Percentiles rank a stretch among this genome's conserved stretches.
phyloP scores from a whole-genome alignment of 495 filamentous ascomycete species.

The Wilcoxina mikolae region DNA sequence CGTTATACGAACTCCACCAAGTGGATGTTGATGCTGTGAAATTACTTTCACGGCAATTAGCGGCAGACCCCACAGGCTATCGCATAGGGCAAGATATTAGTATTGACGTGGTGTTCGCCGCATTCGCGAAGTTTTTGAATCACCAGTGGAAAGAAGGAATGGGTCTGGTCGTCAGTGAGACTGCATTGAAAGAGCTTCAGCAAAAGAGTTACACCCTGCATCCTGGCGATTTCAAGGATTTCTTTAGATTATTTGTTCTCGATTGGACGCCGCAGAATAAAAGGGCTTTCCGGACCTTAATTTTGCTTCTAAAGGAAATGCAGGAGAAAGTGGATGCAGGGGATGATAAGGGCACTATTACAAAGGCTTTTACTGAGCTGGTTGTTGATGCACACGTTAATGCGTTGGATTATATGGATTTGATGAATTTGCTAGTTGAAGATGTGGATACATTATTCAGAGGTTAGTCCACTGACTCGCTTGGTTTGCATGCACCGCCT shows the following conservation, averaged over 20 bases:
- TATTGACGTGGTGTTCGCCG: conserved; percentile 76
- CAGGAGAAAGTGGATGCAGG: conserved; percentile 91
- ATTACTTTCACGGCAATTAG: conserved; percentile 33
- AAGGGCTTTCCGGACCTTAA: conserved; percentile 66
- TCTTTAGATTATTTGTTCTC: conserved; percentile 56
- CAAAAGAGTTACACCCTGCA: conserved; percentile 57
- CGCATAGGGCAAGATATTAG: conserved; percentile 13
- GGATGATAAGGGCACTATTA: conserved; percentile 78
- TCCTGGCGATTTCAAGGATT: conserved; percentile 70
- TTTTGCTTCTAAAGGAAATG: conserved; percentile 75
- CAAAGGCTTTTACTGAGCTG: conserved; percentile 78
- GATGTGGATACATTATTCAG: conserved; percentile 82
- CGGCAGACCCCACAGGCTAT: conserved; percentile 10
- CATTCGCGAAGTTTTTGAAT: conserved; percentile 86
- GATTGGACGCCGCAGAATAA: conserved; percentile 87
- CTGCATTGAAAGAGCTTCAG: conserved; percentile 54
- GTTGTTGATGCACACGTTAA: conserved; percentile 55
- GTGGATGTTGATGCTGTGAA: conserved; percentile 44
- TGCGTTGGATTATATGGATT: conserved; percentile 70
- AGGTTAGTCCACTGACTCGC: conserved; percentile 33
- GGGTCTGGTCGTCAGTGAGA: conserved; percentile 57
- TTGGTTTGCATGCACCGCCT: conserved; percentile 31
- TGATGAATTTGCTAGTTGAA: conserved; percentile 83
- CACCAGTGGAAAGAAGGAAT: conserved; percentile 82
- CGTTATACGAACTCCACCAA: conserved; percentile 36